Evolutionary conservation across 371 early-diverging fungal species (phyloP), one percentile per base, ranked within the genome.

Genomic region (Catenaria anguillulae): DNA sequence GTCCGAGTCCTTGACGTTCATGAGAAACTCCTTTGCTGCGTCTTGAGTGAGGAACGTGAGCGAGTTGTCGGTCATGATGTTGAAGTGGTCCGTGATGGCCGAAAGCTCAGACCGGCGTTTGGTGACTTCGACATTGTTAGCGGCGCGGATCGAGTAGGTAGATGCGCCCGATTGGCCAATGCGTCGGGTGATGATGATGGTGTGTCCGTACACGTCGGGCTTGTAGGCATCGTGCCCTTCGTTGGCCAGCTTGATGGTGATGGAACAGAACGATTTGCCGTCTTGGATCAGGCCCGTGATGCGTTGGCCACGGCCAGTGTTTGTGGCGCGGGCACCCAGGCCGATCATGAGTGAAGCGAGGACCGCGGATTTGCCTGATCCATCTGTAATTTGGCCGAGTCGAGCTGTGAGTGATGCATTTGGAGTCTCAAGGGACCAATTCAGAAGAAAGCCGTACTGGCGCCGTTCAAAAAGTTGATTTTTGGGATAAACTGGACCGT

Each of bases 401-500:
- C n/a, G n/a, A 29, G n/a, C 42, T 55, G 15, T 19, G 12, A 35
- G 17, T n/a, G n/a, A n/a, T n/a, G n/a, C n/a, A n/a, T n/a, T n/a
- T n/a, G n/a, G n/a, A n/a, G n/a, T n/a, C n/a, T n/a, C n/a, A n/a
- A n/a, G n/a, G 2, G 31, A 35, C 55, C 13, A 42, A n/a, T 29
- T 43, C 29, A 3, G 23, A 10, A n/a, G n/a, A 3, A 13, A 19
- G 10, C 19, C n/a, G 17, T 94, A 68, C 95, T 97, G 65, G 92
- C 89, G 6, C 97, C 97, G 59, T 88, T 86, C 43, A 97, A 82
- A 70, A 97, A 97, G 72, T 97, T 97, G 65, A 97, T 85, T 61
- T 89, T 84, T 2, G 91, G 86, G 26, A 86, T 84, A 66, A 97
- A 79, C 56, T 81, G 72, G 13, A 94, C 83, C 29, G 78, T 76